Conservation (phyloP, 2,329 filamentous ascomycete genomes). For the Apiospora marii region DNA sequence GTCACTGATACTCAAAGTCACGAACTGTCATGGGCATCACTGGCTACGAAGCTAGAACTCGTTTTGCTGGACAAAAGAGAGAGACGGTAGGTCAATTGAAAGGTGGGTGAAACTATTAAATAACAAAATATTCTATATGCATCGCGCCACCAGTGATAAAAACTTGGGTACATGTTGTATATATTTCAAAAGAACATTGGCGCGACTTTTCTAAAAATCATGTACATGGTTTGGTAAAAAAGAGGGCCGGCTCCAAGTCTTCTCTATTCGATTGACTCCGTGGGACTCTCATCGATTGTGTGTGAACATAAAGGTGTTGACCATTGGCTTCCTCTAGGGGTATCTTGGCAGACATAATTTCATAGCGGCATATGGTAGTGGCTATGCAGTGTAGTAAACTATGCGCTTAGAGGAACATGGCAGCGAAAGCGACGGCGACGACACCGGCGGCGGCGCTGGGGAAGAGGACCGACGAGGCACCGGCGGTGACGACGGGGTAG, state of each 20-base stretch:
- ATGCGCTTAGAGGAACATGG: constrained; percentile 22
- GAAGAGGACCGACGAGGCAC: neutral
- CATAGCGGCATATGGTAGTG: neutral
- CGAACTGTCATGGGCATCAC: neutral
- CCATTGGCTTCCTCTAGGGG: constrained; percentile 18
- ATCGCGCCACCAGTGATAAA: constrained; percentile 17
- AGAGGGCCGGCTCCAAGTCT: constrained; percentile 2
- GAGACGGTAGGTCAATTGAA: constrained; percentile 13
- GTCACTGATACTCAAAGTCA: neutral
- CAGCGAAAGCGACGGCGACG: constrained; percentile 18
- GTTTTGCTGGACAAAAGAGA: constrained; percentile 8
- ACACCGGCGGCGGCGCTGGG: constrained; percentile 16
- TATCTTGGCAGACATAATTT: neutral
- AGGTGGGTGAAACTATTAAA: constrained; percentile 22
- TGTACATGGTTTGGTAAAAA: neutral
- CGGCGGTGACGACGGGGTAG: constrained; percentile 34
- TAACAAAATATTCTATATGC: constrained; percentile 13
- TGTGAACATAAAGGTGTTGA: neutral
- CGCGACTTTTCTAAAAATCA: constrained; percentile 7
- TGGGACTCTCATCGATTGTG: neutral
- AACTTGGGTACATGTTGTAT: constrained; percentile 3
- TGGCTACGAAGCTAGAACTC: neutral
- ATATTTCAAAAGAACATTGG: neutral
- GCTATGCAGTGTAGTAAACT: neutral
- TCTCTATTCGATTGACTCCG: neutral